Percentiles rank a stretch among this genome's conserved stretches.
Conservation (phyloP, 495 filamentous ascomycete genomes). For the Letharia columbiana region DNA sequence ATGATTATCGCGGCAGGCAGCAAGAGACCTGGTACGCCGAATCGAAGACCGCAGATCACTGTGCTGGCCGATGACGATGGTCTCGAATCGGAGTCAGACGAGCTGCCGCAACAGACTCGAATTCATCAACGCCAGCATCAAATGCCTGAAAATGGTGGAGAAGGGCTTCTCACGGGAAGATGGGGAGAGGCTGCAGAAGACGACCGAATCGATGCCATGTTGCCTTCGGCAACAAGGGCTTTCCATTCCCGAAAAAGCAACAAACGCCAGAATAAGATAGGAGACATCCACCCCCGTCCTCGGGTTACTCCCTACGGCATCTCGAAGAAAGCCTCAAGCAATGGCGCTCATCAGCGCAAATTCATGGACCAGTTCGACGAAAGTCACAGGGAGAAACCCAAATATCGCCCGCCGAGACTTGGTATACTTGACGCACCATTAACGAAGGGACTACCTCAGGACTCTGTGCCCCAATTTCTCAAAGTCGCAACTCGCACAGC, state of each 20-base stretch:
- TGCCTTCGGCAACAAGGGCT: constrained; percentile 29
- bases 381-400: constrained; percentile 12
- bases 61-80: constrained; percentile 30
- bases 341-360: constrained; percentile 34
- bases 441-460: constrained; percentile 28
- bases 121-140: constrained; percentile 15
- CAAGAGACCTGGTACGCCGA: constrained; percentile 28
- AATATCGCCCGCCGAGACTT: constrained; percentile 41
- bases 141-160: constrained; percentile 25
- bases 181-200: constrained; percentile 40
- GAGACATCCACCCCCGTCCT: constrained; percentile 22
- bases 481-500: constrained; percentile 67
- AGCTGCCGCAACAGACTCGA: background rate
- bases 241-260: constrained; percentile 9
- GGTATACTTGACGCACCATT: constrained; percentile 66
- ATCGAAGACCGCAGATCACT: constrained; percentile 22
- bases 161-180: background rate
- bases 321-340: constrained; percentile 29
- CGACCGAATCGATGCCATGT: constrained; percentile 51
- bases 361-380: constrained; percentile 36
- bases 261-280: constrained; percentile 26
- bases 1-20: constrained; percentile 15
- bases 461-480: constrained; percentile 58
- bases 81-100: constrained; percentile 2
- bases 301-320: constrained; percentile 22